These are phyloP conservation scores for Apiotrichum domesticum DNA, from an alignment of 1,284 basidiomycete genomes.

Conservation along the genomic window DNA sequence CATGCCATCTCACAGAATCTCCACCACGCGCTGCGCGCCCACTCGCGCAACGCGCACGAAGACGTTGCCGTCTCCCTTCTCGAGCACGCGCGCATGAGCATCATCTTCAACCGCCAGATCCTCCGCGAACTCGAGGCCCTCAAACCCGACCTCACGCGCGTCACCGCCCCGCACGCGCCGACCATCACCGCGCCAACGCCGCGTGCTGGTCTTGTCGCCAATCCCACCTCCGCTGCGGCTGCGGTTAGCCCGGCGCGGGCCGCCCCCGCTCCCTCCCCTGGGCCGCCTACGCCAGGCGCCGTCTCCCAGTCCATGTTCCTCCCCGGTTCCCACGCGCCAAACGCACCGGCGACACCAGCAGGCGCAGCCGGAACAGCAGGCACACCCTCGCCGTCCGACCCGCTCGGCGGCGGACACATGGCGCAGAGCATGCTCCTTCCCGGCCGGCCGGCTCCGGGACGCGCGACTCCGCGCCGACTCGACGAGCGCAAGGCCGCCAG, in stretches of 20 bases:
- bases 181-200: neutral
- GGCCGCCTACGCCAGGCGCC: slow-evolving; percentile 7
- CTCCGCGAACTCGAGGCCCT: slow-evolving; percentile 82
- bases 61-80: slow-evolving; percentile 80
- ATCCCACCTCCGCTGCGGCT: too few relatives aligned
- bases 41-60: slow-evolving; percentile 77
- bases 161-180: slow-evolving; percentile 15
- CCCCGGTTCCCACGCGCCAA: slow-evolving; percentile 17
- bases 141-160: slow-evolving; percentile 58
- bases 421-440: slow-evolving; percentile 42
- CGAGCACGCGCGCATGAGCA: slow-evolving; percentile 80
- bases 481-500: slow-evolving; percentile 44
- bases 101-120: slow-evolving; percentile 82
- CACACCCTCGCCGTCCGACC: neutral
- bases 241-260: too few relatives aligned
- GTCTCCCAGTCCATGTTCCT: slow-evolving; percentile 39
- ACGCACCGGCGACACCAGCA: neutral
- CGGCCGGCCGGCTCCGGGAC: slow-evolving; percentile 18
- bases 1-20: slow-evolving; percentile 86
- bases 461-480: slow-evolving; percentile 24
- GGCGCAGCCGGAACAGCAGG: neutral
- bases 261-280: neutral
- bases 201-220: neutral
- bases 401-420: slow-evolving; percentile 19
- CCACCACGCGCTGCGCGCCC: slow-evolving; percentile 70